Evolutionary conservation across 1,139 yeast species (phyloP).

Genomic region (Nakaseomyces delphensis): DNA sequence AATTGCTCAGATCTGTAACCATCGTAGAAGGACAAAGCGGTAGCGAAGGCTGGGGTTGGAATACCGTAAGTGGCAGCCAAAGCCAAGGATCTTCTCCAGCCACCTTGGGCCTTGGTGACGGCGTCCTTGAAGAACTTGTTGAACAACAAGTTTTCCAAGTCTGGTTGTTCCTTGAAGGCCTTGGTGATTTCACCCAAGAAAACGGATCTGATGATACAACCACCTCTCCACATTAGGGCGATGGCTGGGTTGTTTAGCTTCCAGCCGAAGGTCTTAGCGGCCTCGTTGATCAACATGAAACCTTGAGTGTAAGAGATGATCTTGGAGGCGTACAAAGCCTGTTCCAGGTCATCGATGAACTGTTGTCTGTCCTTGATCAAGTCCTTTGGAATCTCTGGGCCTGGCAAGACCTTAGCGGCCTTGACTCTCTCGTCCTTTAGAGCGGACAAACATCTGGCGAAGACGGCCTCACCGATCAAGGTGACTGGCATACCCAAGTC

Average conservation of each 20-base stretch:
- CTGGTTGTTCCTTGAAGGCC: constrained; percentile 91
- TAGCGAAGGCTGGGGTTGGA: constrained; percentile 95
- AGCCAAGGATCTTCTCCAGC: constrained; percentile 87
- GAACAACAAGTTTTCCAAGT: constrained; percentile 90
- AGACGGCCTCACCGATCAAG: constrained; percentile 97
- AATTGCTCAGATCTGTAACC: constrained; percentile 94
- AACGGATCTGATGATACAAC: constrained; percentile 98
- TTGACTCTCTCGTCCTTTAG: constrained; percentile 81
- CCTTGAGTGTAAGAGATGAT: constrained; percentile 98
- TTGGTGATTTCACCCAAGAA: constrained; percentile 94
- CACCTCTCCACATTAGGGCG: constrained; percentile 99
- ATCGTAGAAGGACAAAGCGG: constrained; percentile 96
- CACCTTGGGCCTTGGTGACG: constrained; percentile 83
- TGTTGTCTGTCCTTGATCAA: constrained; percentile 65
- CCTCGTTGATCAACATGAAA: constrained; percentile 98
- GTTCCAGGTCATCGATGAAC: constrained; percentile 91
- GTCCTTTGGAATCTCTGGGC: constrained; percentile 59
- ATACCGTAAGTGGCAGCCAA: constrained; percentile 78
- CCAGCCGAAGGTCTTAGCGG: constrained; percentile 96
- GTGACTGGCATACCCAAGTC: constrained; percentile 99
- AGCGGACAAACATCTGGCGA: constrained; percentile 92
- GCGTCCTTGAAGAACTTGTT: constrained; percentile 91
- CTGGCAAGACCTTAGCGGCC: constrained; percentile 70
- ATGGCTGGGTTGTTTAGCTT: constrained; percentile 95
- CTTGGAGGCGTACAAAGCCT: constrained; percentile 97